Evolutionary conservation across 768 basidiomycete species (phyloP).

Genomic region (Tulasnella sp.): DNA sequence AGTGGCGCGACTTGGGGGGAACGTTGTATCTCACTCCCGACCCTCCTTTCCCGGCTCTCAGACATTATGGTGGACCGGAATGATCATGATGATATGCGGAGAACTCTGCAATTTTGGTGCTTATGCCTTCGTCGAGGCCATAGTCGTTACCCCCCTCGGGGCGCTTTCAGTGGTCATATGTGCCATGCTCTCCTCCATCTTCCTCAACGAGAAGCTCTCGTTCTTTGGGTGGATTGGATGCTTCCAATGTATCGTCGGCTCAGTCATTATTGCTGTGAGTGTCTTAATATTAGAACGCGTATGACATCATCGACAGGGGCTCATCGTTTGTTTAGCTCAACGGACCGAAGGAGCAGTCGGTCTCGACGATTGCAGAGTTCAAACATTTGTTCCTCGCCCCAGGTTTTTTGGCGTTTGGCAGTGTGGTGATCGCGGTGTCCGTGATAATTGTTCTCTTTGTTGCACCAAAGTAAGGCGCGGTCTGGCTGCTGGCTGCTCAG

Average conservation of each 20-base stretch:
- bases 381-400: slow-evolving; percentile 78
- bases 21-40: not conserved
- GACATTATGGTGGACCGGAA: slow-evolving; percentile 90
- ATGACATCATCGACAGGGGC: slow-evolving; percentile 5
- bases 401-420: slow-evolving; percentile 67
- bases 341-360: slow-evolving; percentile 70
- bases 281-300: not conserved
- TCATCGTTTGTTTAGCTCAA: slow-evolving; percentile 55
- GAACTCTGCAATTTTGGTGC: slow-evolving; percentile 69
- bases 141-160: slow-evolving; percentile 95
- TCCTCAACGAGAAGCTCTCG: slow-evolving; percentile 89
- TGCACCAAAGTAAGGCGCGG: slow-evolving; percentile 64
- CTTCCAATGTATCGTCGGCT: slow-evolving; percentile 75
- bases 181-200: slow-evolving; percentile 88
- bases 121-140: slow-evolving; percentile 89
- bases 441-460: slow-evolving; percentile 78
- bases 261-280: slow-evolving; percentile 72
- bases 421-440: slow-evolving; percentile 54
- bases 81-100: slow-evolving; percentile 86
- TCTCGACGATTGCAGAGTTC: slow-evolving; percentile 73
- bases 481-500: not conserved
- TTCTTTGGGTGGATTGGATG: slow-evolving; percentile 99
- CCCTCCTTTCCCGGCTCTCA: not conserved
- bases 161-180: slow-evolving; percentile 95
- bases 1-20: not conserved